A percentile compares a stretch with the other conserved stretches of the same genome.
Evolutionary conservation across 2,329 filamentous ascomycete species (phyloP).

Genomic region (Cladosporium velox): DNA sequence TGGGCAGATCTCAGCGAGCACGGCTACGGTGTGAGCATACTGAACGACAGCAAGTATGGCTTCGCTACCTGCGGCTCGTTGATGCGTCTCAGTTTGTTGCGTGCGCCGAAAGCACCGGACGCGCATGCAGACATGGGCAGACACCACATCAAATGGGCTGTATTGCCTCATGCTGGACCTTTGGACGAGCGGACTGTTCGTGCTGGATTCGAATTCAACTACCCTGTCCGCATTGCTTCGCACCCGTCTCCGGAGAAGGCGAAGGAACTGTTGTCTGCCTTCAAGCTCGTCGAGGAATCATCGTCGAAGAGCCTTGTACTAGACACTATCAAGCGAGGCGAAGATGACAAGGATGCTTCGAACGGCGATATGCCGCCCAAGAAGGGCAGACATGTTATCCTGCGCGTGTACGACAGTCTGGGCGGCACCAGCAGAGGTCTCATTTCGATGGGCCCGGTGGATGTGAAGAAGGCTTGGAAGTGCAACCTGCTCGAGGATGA

Average conservation of each 20-base stretch:
- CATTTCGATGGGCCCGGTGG: conserved; percentile 65
- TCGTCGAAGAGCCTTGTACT: conserved; percentile 61
- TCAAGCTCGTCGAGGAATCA: conserved; percentile 58
- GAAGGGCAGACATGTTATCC: conserved; percentile 74
- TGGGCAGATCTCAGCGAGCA: conserved; percentile 89
- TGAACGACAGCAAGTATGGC: conserved; percentile 95
- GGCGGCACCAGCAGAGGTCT: conserved; percentile 76
- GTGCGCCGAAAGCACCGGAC: conserved; percentile 89
- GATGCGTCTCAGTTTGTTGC: conserved; percentile 85
- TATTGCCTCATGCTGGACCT: conserved; percentile 77
- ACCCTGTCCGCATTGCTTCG: conserved; percentile 64
- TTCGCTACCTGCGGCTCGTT: conserved; percentile 86
- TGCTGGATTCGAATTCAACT: conserved; percentile 89
- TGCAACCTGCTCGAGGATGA: conserved; percentile 90
- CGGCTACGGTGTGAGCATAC: conserved; percentile 84
- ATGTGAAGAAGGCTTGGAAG: conserved; percentile 76
- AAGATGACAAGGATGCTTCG: conserved; percentile 57
- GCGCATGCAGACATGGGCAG: conserved; percentile 86
- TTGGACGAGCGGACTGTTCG: conserved; percentile 74
- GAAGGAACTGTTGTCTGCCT: conserved; percentile 50
- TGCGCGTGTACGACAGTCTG: conserved; percentile 85
- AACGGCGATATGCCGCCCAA: conserved; percentile 54
- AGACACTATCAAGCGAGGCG: conserved; percentile 86
- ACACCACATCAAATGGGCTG: conserved; percentile 85
- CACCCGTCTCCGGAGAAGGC: conserved; percentile 34